Percentiles rank a stretch among this genome's conserved stretches.
These are phyloP conservation scores for Agaricales sp. DNA, from an alignment of 1,284 basidiomycete species.

Conservation along the genomic window DNA sequence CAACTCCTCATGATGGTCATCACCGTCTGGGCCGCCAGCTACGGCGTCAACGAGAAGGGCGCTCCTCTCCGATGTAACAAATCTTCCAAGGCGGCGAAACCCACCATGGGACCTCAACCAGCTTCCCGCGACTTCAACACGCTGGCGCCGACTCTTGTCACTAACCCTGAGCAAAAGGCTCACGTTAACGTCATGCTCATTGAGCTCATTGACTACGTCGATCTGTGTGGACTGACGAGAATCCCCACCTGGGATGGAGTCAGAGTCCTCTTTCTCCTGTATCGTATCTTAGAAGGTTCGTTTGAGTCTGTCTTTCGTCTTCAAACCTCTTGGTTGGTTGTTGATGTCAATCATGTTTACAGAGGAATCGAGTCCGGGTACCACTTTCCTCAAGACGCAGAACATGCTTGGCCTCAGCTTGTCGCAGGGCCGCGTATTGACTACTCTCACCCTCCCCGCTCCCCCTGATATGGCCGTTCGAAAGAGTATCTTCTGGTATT, in stretches of 20 bases:
- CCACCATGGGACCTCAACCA: slow-evolving; percentile 5
- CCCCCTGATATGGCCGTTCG: slow-evolving; percentile 55
- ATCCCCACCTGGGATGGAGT: slow-evolving; percentile 82
- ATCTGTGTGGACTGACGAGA: slow-evolving; percentile 69
- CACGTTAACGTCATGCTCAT: slow-evolving; percentile 48
- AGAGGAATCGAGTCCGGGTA: slow-evolving; percentile 33
- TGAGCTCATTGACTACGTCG: slow-evolving; percentile 69
- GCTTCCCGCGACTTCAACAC: background rate
- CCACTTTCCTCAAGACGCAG: slow-evolving; percentile 25
- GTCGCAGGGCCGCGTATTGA: slow-evolving; percentile 63
- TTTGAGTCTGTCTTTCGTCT: slow-evolving; percentile 9
- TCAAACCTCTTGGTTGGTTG: background rate
- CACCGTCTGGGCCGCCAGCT: slow-evolving; percentile 79
- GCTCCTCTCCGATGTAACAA: slow-evolving; percentile 19
- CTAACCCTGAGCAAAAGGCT: slow-evolving; percentile 24
- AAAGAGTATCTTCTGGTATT: slow-evolving; percentile 79
- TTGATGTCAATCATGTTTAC: background rate
- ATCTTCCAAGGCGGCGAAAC: slow-evolving; percentile 6
- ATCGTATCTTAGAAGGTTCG: slow-evolving; percentile 76
- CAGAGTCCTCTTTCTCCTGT: slow-evolving; percentile 60
- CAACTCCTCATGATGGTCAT: slow-evolving; percentile 59
- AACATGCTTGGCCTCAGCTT: slow-evolving; percentile 54
- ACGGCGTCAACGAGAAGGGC: slow-evolving; percentile 75
- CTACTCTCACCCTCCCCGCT: slow-evolving; percentile 40
- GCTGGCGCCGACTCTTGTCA: background rate